Evolutionary conservation across 768 basidiomycete genomes (phyloP), one percentile per base, ranked within the genome.

Genomic region (Tubosaeta brunneosetosa): DNA sequence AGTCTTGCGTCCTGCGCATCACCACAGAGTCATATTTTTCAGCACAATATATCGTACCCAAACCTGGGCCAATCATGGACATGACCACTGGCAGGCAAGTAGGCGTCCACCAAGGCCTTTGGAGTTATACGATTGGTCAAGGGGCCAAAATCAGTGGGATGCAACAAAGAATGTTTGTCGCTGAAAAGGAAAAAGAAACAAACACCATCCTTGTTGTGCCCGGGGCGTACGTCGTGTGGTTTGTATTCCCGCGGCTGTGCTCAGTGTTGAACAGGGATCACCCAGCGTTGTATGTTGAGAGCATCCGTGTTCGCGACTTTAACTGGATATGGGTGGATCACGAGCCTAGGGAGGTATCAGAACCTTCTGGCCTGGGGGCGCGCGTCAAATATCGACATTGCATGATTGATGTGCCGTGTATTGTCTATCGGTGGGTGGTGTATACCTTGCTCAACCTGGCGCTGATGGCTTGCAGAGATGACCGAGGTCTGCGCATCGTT

Each of bases 61-160:
- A 78, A 0, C 84, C 82, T 3, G 94, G 94, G 0, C 76, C 77
- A 3, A 84, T 97, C 11, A 66, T 89, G 41, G 75, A 85, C 49
- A 63, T 80, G 29, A 68, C 70, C 0, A 78, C 78, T 1, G 86
- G 85, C 6, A 71, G 77, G 34, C 65, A 70, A 4, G 44, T 89
- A 1, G 86, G 80, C 1, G 47, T 68, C 38, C 94, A 97, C 62
- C 53, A 74, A 1, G 94, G 94, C 0, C 68, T 94, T 0, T 94
- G 91, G 89, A 78, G 76, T 19, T 93, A 82, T 61, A 95, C 94
- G 1, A 77, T 97, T 42, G 94, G 94, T 2, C 86, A 98, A 66
- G 79, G 83, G 29, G 84, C 87, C 1, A 79, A 80, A 42, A 65
- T 95, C 19, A 64, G 70, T 1, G 90, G 92, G 2, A 73, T 83